Base-by-base conservation (phyloP, 1,284 basidiomycete genomes). In the Melanopsichium pennsylvanicum region DNA sequence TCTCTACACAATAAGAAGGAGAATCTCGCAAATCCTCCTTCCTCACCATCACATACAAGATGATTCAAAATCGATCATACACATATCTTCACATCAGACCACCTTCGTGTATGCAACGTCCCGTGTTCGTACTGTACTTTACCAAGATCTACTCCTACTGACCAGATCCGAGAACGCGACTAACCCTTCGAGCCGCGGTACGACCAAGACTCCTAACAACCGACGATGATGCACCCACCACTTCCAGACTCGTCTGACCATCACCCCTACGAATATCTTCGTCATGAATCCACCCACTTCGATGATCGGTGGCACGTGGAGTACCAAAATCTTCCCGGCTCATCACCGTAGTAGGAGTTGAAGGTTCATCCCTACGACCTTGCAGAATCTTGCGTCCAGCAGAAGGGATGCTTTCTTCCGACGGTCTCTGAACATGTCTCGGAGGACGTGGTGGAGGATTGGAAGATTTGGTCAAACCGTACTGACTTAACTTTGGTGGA, bases 361-460 rank as follows among this genome's bases (percentile, higher is more conserved):
- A 49, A 3, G 58, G 50, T 18, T 51, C 39, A 8, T 54, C 38
- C 13, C 26, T 22, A 3, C 36, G 16, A 5, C 22, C 45, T 15
- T n/a, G 38, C 27, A 27, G 43, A 1, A 37, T 19, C 13, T 18
- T 21, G 6, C 52, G 40, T 6, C 10, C 37, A 2, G 41, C 45
- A 5, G 61, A 58, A 15, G 41, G 22, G 15, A 66, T 41, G 12
- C 4, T 21, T 25, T 66, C 62, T 18, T 66, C 62, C 5, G 46
- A 51, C n/a, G 56, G 56, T 18, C 62, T 23, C 15, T 55, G 47
- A 7, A 59, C 27, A n/a, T 59, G 46, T 5, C 62, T n/a, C 3
- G 62, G 62, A 5, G 62, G 62, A 1, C 62, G 45, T 13, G 62
- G 62, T 3, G 62, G 62, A 3, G 56, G 62, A 5, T 54, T 48